phyloP scores from a whole-genome alignment of 331 rosid genomes.

The Rhamnella rubrinervis region DNA sequence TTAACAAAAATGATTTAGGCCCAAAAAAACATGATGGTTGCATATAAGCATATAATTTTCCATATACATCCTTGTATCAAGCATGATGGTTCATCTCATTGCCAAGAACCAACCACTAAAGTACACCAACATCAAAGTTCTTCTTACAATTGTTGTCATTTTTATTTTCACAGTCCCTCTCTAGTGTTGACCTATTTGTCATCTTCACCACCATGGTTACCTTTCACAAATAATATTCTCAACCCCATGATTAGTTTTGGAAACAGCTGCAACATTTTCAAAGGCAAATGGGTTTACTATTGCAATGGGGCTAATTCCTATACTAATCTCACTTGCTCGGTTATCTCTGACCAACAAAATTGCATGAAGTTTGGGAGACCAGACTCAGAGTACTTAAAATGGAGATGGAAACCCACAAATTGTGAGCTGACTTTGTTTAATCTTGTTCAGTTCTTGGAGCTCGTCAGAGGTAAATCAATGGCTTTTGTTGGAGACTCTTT shows the following conservation, averaged over 20 bases:
- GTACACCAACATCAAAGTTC: background rate
- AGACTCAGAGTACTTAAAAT: constrained; percentile 11
- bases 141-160: background rate
- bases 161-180: background rate
- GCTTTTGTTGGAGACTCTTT: constrained; percentile 16
- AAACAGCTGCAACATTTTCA: background rate
- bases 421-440: constrained; percentile 4
- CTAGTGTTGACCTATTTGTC: background rate
- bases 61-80: background rate
- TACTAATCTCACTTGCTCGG: constrained; percentile 10
- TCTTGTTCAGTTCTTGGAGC: constrained; percentile 10
- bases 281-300: constrained; percentile 1
- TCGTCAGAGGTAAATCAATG: constrained; percentile 17
- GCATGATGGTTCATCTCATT: background rate
- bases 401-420: constrained; percentile 6
- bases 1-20: constrained; percentile 17
- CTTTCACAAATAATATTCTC: background rate
- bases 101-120: constrained; percentile 1
- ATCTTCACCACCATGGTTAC: constrained; percentile 10
- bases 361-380: constrained; percentile 18
- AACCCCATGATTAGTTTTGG: background rate
- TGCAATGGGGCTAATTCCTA: background rate
- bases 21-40: too few relatives aligned
- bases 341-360: constrained; percentile 9
- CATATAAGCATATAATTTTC: background rate